Evolutionary conservation across 2,329 filamentous ascomycete species (phyloP).

Genomic region (Mollisiaceae sp.): DNA sequence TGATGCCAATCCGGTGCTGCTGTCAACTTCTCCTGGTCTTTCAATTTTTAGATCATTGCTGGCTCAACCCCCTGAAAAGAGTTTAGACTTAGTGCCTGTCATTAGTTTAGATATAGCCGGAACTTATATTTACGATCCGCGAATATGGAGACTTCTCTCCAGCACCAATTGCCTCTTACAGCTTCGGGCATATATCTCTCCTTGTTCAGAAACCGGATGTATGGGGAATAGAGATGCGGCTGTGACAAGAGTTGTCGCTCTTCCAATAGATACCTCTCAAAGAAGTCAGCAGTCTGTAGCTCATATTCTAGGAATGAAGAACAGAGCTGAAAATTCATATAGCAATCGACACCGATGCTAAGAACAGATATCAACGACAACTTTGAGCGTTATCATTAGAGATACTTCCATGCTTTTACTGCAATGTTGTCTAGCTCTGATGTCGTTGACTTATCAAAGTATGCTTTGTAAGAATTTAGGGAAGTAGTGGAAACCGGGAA

Average conservation of each 20-base stretch:
- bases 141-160: neutral
- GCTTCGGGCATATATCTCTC: neutral
- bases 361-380: neutral
- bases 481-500: neutral
- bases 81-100: neutral
- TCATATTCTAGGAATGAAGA: neutral
- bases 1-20: no score
- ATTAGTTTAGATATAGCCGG: neutral
- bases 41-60: no score
- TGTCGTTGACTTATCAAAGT: neutral
- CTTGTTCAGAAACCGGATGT: neutral
- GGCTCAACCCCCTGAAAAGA: neutral
- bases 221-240: neutral
- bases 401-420: neutral
- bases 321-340: neutral
- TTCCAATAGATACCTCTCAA: neutral
- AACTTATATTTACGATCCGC: neutral
- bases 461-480: slow-evolving; percentile 1
- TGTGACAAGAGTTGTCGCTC: neutral
- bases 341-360: neutral
- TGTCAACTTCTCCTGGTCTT: no score
- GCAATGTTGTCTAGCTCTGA: neutral
- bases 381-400: neutral
- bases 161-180: neutral
- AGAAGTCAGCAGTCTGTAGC: neutral